Base-by-base conservation (phyloP, 164 flowering plant genomes). In the Magnolia officinalis region DNA sequence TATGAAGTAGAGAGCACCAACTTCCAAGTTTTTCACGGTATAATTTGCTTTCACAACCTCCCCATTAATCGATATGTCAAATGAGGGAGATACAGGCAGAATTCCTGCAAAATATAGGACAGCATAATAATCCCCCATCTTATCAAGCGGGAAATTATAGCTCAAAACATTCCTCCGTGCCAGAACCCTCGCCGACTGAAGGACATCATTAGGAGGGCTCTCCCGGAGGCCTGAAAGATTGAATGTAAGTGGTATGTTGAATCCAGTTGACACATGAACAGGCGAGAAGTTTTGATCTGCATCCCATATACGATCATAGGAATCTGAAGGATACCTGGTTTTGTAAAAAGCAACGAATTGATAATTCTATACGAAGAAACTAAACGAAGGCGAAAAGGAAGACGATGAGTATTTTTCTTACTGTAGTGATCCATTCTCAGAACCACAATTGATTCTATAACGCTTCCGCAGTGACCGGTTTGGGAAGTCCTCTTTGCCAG, bases 251-350 rank as follows among this genome's bases (percentile, higher is more conserved):
- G 81, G 82, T 68, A 67, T 75, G 63, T 82, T 74, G 70, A 92
- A 86, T 20, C 86, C 89, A 73, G 88, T 37, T 58, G 96, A 85
- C 61, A 88, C 79, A 71, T 81, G 94, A 77, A 78, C 81, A 16
- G 98, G 98, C 6, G 86, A 67, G 70, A 85, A 93, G 71, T 85
- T 82, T 69, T 81, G 77, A 79, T 93, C 96, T 20, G 84, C 77
- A 67, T 90, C 95, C 98, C 98, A 93, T 76, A 90, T 86, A 52
- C 98, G 91, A 80, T 92, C 98, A 81, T 85, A 93, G 21, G 87
- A 85, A 82, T 93, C 98, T 31, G 76, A 70, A 63, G 98, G 98
- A 78, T 89, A 93, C 92, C 98, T 93, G 82, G 52, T 50, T 24
- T 72, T 68, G 45, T 1, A 68, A 37, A 29, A 68, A 31, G 8